Evolutionary conservation across 2,329 filamentous ascomycete species (phyloP), one percentile per base, ranked within the genome.

Genomic region (Xylaria sp.): DNA sequence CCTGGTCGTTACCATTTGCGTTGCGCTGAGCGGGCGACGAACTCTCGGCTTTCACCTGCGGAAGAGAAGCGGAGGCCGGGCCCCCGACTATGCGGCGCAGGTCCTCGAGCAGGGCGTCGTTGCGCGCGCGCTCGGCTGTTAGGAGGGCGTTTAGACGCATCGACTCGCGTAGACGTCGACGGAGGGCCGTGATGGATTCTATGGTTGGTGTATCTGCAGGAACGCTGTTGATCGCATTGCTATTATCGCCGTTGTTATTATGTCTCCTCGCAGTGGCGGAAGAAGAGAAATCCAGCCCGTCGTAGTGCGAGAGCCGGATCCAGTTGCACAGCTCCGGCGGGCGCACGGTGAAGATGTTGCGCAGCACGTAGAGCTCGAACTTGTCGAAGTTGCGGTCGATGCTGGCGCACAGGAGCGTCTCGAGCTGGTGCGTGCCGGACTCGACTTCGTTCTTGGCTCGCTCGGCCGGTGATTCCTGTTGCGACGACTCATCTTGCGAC

Each of bases 331-430:
- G 66, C 70, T 95, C 92, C 34, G 90, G 88, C 58, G 88, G 88
- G 44, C 80, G 79, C 48, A 95, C 89, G 50, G 88, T 91, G 72
- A 96, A 82, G 74, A 94, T 92, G 78, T 98, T 98, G 73, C 94
- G 87, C 84, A 99, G 86, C 61, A 94, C 91, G 82, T 95, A 98
- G 66, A 99, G 92, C 83, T 96, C 93, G 76, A 95, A 91, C 72
- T 92, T 90, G 83, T 96, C 93, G 78, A 95, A 95, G 73, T 93
- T 92, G 80, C 91, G 92, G 81, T 96, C 93, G 72, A 95, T 93
- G 75, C 90, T 92, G 54, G 91, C 88, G 80, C 93, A 93, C 34
- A 95, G 86, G 9, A 96, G 85, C 18, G 93, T 96, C 81, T 96
- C 93, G 51, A 96, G 85, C 83, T 94, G 91, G 81, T 95, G 92